phyloP scores from a whole-genome alignment of 1,139 yeast genomes.

The Candida buenavistaensis region DNA sequence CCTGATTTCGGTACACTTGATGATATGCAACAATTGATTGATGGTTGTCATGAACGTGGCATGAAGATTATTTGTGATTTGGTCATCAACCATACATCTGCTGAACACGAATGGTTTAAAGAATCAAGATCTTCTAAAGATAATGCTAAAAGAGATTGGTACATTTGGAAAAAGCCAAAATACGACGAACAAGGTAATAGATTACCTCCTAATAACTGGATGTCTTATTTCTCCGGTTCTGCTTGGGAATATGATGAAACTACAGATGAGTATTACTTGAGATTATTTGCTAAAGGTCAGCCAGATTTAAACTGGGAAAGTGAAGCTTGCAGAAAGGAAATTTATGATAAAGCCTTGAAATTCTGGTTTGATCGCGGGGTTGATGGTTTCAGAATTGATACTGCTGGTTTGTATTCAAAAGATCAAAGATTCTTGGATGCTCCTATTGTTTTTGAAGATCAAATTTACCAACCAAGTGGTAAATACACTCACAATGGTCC shows the following conservation, averaged over 20 bases:
- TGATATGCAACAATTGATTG: constrained; percentile 50
- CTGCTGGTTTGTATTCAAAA: constrained; percentile 55
- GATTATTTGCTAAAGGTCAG: constrained; percentile 51
- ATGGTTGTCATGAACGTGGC: constrained; percentile 48
- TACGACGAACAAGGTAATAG: constrained; percentile 48
- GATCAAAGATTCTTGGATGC: constrained; percentile 49
- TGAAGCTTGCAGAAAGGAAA: constrained; percentile 49
- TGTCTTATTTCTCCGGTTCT: constrained; percentile 50
- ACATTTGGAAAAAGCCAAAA: constrained; percentile 53
- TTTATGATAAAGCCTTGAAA: constrained; percentile 47
- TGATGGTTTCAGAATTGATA: constrained; percentile 60
- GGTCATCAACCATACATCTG: constrained; percentile 60
- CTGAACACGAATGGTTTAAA: constrained; percentile 57
- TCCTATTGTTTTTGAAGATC: constrained; percentile 43
- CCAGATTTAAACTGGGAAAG: constrained; percentile 66
- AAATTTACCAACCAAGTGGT: constrained; percentile 40
- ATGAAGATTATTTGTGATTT: constrained; percentile 55
- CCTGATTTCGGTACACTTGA: constrained; percentile 54
- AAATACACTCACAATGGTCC: constrained; percentile 45
- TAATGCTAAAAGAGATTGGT: constrained; percentile 63
- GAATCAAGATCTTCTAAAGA: constrained; percentile 51
- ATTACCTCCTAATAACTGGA: constrained; percentile 60
- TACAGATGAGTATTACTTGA: constrained; percentile 55
- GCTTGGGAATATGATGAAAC: constrained; percentile 58
- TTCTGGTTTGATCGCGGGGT: constrained; percentile 59